Evolutionary conservation across 352 stramenopile genomes (phyloP), one percentile per base, ranked within the genome.

Genomic region (Plasmopara viticola): DNA sequence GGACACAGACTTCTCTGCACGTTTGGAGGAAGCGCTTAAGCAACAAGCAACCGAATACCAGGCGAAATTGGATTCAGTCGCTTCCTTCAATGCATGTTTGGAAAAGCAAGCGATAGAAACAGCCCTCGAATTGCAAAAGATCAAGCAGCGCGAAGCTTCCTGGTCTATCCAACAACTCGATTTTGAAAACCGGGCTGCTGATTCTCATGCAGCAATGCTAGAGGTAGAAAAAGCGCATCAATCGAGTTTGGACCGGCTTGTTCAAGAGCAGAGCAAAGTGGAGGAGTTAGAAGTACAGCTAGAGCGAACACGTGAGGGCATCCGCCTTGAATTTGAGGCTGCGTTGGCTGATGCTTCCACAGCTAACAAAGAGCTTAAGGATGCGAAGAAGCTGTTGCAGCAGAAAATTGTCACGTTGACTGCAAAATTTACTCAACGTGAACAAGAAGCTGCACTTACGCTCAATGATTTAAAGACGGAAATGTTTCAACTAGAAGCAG

Each of bases 131-230:
- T 58, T 90, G 35, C 58, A 83, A 0, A 62, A 77, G 1, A 65
- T 78, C 25, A 87, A 87, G 55, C 65, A 87, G 51, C 76, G 76
- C 9, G 68, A 88, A 49, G 60, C 62, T 28, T 77, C 77, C 3
- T 86, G 70, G 72, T 78, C 58, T 7, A 58, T 87, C 30, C 64
- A 78, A 14, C 62, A 70, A 9, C 62, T 68, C n/a, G 51, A 77
- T 35, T 60, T 69, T 13, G 49, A 83, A 42, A 53, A 58, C 9
- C 44, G 65, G 43, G 52, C 86, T 6, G 44, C 49, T 18, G 59
- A 79, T 40, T 43, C 59, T 8, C 56, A 42, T 34, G 53, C 17
- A 33, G 53, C 44, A 41, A 17, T 75, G 14, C 40, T 51, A 15
- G 35, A 48, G 43, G 67, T 62, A 8, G 65, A 87, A 35, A 50